Percentiles rank a stretch among this genome's conserved stretches.
Evolutionary conservation across 2,329 filamentous ascomycete genomes (phyloP).

Genomic region (Sclerotinia glacialis): DNA sequence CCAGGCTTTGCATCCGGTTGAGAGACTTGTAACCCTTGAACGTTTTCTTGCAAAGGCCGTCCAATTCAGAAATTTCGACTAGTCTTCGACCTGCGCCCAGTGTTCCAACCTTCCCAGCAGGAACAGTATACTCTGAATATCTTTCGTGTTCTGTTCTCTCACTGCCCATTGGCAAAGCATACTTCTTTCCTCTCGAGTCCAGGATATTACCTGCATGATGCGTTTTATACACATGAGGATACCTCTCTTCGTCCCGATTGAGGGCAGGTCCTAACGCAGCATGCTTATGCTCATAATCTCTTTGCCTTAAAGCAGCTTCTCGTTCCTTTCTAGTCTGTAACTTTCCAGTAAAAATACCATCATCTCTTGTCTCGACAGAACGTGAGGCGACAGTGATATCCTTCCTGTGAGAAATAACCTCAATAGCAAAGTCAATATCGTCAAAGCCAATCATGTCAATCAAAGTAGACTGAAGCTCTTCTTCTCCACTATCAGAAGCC

Average conservation of each 20-base stretch:
- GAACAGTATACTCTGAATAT: constrained; percentile 88
- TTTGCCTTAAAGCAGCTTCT: constrained; percentile 70
- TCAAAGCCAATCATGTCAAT: constrained; percentile 91
- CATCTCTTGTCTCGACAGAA: constrained; percentile 38
- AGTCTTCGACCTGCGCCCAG: constrained; percentile 72
- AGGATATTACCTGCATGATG: constrained; percentile 84
- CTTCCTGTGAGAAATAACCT: constrained; percentile 75
- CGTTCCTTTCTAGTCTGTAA: constrained; percentile 75
- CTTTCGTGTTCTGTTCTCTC: constrained; percentile 66
- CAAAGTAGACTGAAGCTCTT: constrained; percentile 86
- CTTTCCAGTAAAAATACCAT: constrained; percentile 48
- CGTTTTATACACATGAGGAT: constrained; percentile 89
- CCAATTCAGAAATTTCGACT: constrained; percentile 75
- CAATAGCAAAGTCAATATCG: constrained; percentile 88
- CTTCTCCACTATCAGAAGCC: constrained; percentile 64
- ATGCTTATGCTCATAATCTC: constrained; percentile 81
- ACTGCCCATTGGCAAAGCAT: constrained; percentile 74
- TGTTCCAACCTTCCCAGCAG: constrained; percentile 74
- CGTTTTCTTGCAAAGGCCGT: constrained; percentile 84
- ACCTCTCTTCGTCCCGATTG: constrained; percentile 67
- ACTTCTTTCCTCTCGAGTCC: constrained; percentile 75
- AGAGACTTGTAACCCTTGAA: constrained; percentile 92
- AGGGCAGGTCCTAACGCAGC: constrained; percentile 68
- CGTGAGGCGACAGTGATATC: constrained; percentile 57
- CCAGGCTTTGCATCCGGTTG: constrained; percentile 97